Percentiles rank a stretch among this genome's conserved stretches.
Conservation (phyloP, 169 alveolate genomes). For the Plasmodium vivax region DNA sequence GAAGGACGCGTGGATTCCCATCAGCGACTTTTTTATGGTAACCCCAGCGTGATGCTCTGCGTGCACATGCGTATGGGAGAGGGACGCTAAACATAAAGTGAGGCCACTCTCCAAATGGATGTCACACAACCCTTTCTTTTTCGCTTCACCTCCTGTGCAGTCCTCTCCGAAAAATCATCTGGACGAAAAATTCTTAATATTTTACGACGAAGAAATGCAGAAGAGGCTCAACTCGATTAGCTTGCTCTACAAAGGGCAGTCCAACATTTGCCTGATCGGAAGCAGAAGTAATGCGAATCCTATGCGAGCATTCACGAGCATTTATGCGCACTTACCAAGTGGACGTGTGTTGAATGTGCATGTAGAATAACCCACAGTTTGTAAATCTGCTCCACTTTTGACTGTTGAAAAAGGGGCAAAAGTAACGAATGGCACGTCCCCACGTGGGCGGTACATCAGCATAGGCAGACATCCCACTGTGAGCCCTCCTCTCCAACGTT, state of each 20-base stretch:
- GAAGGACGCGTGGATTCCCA: conserved; percentile 38
- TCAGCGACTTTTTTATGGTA: conserved; percentile 34
- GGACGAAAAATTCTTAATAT: conserved; percentile 41
- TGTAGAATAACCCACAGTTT: not conserved
- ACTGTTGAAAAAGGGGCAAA: not conserved
- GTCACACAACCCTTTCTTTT: not conserved
- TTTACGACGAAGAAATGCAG: conserved; percentile 64
- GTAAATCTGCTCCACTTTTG: not conserved
- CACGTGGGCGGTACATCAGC: not conserved
- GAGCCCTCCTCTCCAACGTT: not conserved
- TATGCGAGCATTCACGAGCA: not conserved
- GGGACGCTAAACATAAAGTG: not conserved
- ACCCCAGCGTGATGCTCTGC: not conserved
- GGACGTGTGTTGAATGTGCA: not conserved
- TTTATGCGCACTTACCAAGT: not conserved
- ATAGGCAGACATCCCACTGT: not conserved
- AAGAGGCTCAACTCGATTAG: conserved; percentile 54
- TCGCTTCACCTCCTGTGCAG: not conserved
- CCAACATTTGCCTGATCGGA: conserved; percentile 65
- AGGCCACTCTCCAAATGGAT: not conserved
- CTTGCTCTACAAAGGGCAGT: conserved; percentile 44
- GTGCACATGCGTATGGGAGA: not conserved
- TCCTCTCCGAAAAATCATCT: not conserved
- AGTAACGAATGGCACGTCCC: not conserved
- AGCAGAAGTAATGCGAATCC: conserved; percentile 19